Conservation (phyloP, 1,139 yeast species). For the Candida neerlandica region DNA sequence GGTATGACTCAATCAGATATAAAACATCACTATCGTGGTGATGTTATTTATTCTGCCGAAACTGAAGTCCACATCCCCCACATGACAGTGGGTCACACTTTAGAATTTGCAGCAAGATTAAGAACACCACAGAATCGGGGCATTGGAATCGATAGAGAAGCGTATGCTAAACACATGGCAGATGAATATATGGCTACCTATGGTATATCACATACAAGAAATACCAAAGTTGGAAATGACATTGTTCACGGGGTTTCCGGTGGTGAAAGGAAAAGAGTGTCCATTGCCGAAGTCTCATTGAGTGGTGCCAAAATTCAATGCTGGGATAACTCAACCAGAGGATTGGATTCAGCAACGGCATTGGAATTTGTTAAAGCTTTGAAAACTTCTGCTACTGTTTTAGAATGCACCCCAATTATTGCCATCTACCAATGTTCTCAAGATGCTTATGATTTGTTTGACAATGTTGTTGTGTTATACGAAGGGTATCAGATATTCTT, state of each 20-base stretch:
- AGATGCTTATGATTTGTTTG: slow-evolving; percentile 53
- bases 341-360: slow-evolving; percentile 63
- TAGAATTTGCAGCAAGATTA: slow-evolving; percentile 45
- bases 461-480: slow-evolving; percentile 71
- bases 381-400: slow-evolving; percentile 61
- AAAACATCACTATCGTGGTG: slow-evolving; percentile 50
- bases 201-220: slow-evolving; percentile 39
- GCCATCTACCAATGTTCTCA: slow-evolving; percentile 65
- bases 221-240: slow-evolving; percentile 41
- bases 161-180: slow-evolving; percentile 46
- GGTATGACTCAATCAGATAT: slow-evolving; percentile 42
- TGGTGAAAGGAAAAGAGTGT: slow-evolving; percentile 49
- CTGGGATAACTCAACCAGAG: slow-evolving; percentile 68
- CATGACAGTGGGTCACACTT: slow-evolving; percentile 53
- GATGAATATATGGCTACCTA: slow-evolving; percentile 46
- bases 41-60: slow-evolving; percentile 55
- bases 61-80: slow-evolving; percentile 57
- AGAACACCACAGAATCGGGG: slow-evolving; percentile 47
- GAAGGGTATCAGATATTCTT: slow-evolving; percentile 78
- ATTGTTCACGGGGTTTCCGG: slow-evolving; percentile 44
- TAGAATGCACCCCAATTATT: slow-evolving; percentile 64
- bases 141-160: slow-evolving; percentile 34
- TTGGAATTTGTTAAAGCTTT: slow-evolving; percentile 72
- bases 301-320: slow-evolving; percentile 48
- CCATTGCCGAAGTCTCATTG: slow-evolving; percentile 45